phyloP scores from a whole-genome alignment of 768 basidiomycete species.

The Fistulinella prunicolor region DNA sequence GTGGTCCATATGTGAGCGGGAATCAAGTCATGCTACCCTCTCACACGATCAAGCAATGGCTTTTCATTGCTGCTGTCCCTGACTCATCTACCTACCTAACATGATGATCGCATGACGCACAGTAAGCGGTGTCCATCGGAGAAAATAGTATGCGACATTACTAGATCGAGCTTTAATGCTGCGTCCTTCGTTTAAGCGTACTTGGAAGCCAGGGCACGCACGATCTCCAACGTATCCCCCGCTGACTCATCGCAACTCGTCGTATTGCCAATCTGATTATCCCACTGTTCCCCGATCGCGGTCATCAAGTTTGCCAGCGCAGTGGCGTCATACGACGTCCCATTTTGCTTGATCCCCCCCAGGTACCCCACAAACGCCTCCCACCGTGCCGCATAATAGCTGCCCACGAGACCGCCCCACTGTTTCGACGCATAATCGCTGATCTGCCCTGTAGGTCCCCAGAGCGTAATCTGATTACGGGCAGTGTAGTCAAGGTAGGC shows the following conservation, averaged over 20 bases:
- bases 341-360: constrained; percentile 25
- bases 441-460: constrained; percentile 42
- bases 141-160: too few species aligned
- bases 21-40: too few species aligned
- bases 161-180: too few species aligned
- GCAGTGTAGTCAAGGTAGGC: constrained; percentile 38
- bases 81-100: too few species aligned
- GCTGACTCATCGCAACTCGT: constrained; percentile 12
- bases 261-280: constrained; percentile 18
- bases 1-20: too few species aligned
- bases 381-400: constrained; percentile 38
- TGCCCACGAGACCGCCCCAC: constrained; percentile 39
- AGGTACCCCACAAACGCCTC: constrained; percentile 34
- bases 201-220: constrained; percentile 7
- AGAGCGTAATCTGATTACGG: constrained; percentile 42
- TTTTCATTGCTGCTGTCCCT: too few species aligned
- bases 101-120: too few species aligned
- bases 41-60: too few species aligned
- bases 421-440: constrained; percentile 45
- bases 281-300: constrained; percentile 34
- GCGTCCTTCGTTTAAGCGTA: too few species aligned
- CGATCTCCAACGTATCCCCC: constrained; percentile 26
- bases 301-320: constrained; percentile 27
- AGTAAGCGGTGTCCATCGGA: too few species aligned
- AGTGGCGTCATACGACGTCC: constrained; percentile 28